Evolutionary conservation across 192 early-diverging fungal genomes (phyloP), one percentile per base, ranked within the genome.

Genomic region (Chytriomyces hyalinus): DNA sequence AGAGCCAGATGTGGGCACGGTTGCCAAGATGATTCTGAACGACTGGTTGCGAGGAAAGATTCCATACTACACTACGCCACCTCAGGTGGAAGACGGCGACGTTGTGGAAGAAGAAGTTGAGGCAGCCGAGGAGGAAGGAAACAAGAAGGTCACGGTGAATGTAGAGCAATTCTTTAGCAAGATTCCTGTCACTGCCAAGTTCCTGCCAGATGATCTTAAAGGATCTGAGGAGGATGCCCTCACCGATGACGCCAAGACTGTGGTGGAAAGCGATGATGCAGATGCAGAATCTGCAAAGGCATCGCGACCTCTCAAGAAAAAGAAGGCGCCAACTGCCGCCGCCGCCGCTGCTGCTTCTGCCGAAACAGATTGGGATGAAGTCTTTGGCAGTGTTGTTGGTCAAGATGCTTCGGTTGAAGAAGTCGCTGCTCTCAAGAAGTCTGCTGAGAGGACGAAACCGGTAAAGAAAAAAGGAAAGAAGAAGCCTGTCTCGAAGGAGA

Each of bases 31-130:
- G 95, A 90, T 99, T 9, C 86, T 99, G 77, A 99, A 97, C 85
- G 98, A 99, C 85, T 99, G 96, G 96, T 82, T 98, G 57, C 92
- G 98, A 59, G 98, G 98, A 22, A 95, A 95, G 79, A 94, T 99
- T 80, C 98, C 98, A 28, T 97, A 92, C 87, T 99, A 93, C 82
- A 89, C 91, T 3, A 83, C 91, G 22, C 98, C 98, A 49, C 93
- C 94, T 6, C 81, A 81, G n/a, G 61, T 76, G 10, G 76, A 77
- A 6, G 82, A 79, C 9, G 81, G 76, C 11, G 82, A 80, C 28
- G 36, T 36, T 36, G 36, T 36, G 36, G 36, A 36, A 36, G 36
- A 36, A 36, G 36, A 36, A 36, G 4, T 4, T n/a, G 26, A 26
- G 51, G 47, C 45, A 69, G 36, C 65, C 65, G 65, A 24, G 24